phyloP scores from a whole-genome alignment of 2,329 filamentous ascomycete genomes.

The Fusarium sp. region DNA sequence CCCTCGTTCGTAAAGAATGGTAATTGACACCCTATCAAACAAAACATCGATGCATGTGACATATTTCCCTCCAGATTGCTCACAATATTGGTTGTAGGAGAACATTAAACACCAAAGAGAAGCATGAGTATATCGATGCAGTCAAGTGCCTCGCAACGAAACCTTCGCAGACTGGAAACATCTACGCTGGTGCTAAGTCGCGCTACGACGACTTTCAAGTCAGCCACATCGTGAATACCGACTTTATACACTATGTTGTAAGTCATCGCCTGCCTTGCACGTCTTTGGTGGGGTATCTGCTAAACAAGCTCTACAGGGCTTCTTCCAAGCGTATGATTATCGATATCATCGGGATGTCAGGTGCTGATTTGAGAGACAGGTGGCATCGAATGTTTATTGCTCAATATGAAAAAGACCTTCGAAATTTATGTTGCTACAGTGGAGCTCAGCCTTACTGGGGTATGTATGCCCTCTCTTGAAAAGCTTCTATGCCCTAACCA shows the following conservation, averaged over 20 bases:
- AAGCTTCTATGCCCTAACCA: not conserved
- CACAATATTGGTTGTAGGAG: not conserved
- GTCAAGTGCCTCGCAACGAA: not conserved
- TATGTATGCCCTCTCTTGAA: not conserved
- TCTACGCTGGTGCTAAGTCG: not conserved
- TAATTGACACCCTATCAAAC: fast-evolving
- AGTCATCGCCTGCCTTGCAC: not conserved
- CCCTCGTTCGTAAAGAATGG: not conserved
- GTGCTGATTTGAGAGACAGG: not conserved
- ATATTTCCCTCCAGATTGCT: fast-evolving
- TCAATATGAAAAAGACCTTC: not conserved
- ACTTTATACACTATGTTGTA: not conserved
- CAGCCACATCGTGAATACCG: not conserved
- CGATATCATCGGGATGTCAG: too few species aligned
- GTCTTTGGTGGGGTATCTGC: fast-evolving
- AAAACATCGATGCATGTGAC: too few species aligned
- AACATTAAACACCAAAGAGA: not conserved
- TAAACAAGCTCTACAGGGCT: not conserved
- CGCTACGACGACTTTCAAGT: not conserved
- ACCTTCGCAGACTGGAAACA: not conserved
- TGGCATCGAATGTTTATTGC: not conserved
- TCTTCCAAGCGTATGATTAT: not conserved
- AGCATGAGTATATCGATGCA: not conserved
- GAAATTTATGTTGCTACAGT: not conserved
- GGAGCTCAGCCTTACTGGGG: not conserved